phyloP scores from a whole-genome alignment of 108 stramenopile genomes.

The Pseudonitzschia delicatissima region DNA sequence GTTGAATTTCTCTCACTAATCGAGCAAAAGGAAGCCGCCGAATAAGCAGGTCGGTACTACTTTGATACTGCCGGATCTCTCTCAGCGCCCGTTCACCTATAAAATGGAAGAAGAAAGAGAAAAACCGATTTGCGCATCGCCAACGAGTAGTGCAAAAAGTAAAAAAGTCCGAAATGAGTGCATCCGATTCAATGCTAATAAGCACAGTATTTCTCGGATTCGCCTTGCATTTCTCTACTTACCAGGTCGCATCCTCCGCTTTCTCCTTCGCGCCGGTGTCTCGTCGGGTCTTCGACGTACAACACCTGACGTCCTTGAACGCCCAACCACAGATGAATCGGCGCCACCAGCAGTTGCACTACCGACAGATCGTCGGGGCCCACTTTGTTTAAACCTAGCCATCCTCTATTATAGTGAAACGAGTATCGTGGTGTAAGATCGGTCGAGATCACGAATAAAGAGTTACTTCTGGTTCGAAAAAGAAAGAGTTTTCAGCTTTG shows the following conservation, averaged over 20 bases:
- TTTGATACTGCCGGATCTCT: constrained; percentile 95
- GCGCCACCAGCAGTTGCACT: constrained; percentile 1
- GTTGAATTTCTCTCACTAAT: constrained; percentile 87
- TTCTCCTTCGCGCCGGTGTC: constrained; percentile 32
- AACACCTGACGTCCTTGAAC: constrained; percentile 3
- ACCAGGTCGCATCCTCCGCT: constrained; percentile 61
- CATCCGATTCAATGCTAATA: not conserved
- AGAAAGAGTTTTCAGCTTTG: too few relatives aligned
- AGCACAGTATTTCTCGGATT: not conserved
- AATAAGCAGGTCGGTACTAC: constrained; percentile 85
- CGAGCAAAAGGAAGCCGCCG: constrained; percentile 95
- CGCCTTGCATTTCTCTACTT: not conserved
- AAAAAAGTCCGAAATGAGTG: not conserved
- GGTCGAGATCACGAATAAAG: too few relatives aligned
- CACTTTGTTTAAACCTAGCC: constrained; percentile 28
- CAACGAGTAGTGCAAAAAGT: not conserved
- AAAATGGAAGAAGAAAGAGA: constrained; percentile 4
- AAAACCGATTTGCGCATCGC: not conserved
- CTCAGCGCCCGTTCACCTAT: constrained; percentile 87
- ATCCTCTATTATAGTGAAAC: not conserved
- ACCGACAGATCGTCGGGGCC: constrained; percentile 1
- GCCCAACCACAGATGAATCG: constrained; percentile 21
- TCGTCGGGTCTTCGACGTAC: constrained; percentile 11
- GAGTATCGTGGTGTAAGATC: not conserved
- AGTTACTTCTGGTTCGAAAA: too few relatives aligned